phyloP scores from a whole-genome alignment of 345 rosid species.

The Linum trigynum region DNA sequence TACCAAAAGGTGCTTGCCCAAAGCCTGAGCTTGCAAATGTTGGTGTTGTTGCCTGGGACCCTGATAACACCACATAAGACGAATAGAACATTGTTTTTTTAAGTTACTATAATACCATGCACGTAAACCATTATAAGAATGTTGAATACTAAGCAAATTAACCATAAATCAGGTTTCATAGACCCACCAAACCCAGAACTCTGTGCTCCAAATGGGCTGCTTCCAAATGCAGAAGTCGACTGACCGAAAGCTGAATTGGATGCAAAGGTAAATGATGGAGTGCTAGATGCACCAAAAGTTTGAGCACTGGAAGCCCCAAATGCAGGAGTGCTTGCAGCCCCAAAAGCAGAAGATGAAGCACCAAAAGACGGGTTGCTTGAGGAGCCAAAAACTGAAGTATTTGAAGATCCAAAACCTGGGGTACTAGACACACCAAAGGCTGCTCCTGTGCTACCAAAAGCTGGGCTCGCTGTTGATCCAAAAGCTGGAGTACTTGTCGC shows the following conservation, averaged over 20 bases:
- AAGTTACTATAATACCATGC: background rate
- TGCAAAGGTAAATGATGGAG: slow-evolving; percentile 52
- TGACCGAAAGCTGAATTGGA: slow-evolving; percentile 73
- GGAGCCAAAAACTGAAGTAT: slow-evolving; percentile 44
- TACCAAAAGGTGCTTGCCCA: slow-evolving; percentile 66
- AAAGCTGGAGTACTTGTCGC: slow-evolving; percentile 23
- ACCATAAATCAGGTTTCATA: slow-evolving; percentile 1
- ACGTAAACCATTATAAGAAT: background rate
- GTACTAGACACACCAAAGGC: slow-evolving; percentile 18
- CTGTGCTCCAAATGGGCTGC: slow-evolving; percentile 66
- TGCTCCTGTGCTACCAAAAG: slow-evolving; percentile 40
- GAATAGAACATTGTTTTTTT: background rate
- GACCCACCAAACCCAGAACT: slow-evolving; percentile 56
- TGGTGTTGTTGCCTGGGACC: slow-evolving; percentile 53
- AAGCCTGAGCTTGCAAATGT: slow-evolving; percentile 56
- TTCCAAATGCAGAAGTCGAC: slow-evolving; percentile 61
- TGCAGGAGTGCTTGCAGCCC: slow-evolving; percentile 20
- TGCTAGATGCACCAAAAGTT: slow-evolving; percentile 23
- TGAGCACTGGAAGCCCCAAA: slow-evolving; percentile 13
- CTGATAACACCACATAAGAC: slow-evolving; percentile 29
- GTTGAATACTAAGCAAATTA: background rate
- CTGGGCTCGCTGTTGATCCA: slow-evolving; percentile 15
- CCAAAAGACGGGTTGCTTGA: slow-evolving; percentile 23
- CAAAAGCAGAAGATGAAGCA: slow-evolving; percentile 23
- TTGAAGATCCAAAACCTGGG: slow-evolving; percentile 39